Percentiles rank a stretch among this genome's conserved stretches.
These are phyloP conservation scores for Coniferiporia sulphurascens DNA, from an alignment of 1,284 basidiomycete species.

Conservation along the genomic window DNA sequence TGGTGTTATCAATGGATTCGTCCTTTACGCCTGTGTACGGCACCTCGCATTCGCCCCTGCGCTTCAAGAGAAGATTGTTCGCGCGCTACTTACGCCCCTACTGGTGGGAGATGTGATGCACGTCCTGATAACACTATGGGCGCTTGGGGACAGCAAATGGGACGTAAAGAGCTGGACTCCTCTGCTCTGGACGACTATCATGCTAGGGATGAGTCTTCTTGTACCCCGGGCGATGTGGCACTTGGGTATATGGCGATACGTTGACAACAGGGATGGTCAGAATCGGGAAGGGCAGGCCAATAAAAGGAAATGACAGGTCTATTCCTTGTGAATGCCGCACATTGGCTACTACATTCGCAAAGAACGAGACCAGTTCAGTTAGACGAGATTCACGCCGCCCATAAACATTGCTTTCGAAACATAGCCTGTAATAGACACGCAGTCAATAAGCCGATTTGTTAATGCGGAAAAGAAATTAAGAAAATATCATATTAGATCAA, in stretches of 20 bases:
- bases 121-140: slow-evolving; percentile 63
- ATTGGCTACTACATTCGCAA: background rate
- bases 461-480: background rate
- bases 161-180: slow-evolving; percentile 54
- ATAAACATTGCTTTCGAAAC: background rate
- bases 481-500: slow-evolving; percentile 83
- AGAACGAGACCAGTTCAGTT: background rate
- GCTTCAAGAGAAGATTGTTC: slow-evolving; percentile 65
- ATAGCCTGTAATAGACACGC: background rate
- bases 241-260: slow-evolving; percentile 66
- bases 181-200: slow-evolving; percentile 60
- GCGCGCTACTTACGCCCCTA: slow-evolving; percentile 58
- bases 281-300: background rate
- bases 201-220: slow-evolving; percentile 60
- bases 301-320: background rate
- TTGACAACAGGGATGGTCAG: slow-evolving; percentile 53
- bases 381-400: background rate
- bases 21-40: slow-evolving; percentile 53
- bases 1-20: slow-evolving; percentile 62
- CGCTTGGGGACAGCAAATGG: slow-evolving; percentile 62
- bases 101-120: slow-evolving; percentile 64
- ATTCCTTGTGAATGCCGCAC: background rate
- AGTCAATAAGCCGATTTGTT: background rate
- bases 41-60: slow-evolving; percentile 53
- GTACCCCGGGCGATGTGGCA: slow-evolving; percentile 68